Evolutionary conservation across 805 yeast species (phyloP), one percentile per base, ranked within the genome.

Genomic region (Saccharomycopsis microspora): DNA sequence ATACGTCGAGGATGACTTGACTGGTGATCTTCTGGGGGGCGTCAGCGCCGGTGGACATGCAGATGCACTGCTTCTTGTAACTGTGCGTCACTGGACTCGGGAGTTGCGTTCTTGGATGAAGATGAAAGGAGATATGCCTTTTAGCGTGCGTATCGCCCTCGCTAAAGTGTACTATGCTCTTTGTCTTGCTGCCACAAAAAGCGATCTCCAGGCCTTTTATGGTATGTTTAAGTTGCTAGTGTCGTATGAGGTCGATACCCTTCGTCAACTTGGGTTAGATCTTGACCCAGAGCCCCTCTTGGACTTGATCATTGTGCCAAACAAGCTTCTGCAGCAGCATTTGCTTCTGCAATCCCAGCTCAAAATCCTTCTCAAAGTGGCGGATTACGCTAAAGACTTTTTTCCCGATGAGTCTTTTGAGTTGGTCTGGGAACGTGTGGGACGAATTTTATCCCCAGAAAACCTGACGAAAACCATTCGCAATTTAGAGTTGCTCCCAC

Each of bases 11-110:
- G 57, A 54, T 19, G 19, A 19, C 19, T 19, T 19, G 31, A 35
- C 39, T 8, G 44, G 51, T 9, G 54, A 51, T 11, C 38, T 47
- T 37, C 40, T 46, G 5, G 39, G 46, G 32, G 44, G 45, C 33
- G 37, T 44, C 5, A 5, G 42, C 3, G 33, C 39, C 9, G 36
- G 42, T 8, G 32, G 31, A 78, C 54, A 71, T 78, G 6, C 83
- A 2, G 71, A 74, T 54, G 77, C 86, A 1, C 83, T 93, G 0
- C 77, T 93, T 0, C 81, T 85, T 5, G 78, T 84, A 5, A 74
- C 80, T 41, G 82, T 87, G 5, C 73, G 81, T 46, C 85, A 82
- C 50, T 89, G 96, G 95, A 82, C 96, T 0, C 80, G 82, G 46
- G 97, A 88, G 60, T 70, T 90, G 53, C 74, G 77, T 44, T 80